Evolutionary conservation across 2,329 filamentous ascomycete species (phyloP).

Genomic region (Mycosphaerelloides madeirae): DNA sequence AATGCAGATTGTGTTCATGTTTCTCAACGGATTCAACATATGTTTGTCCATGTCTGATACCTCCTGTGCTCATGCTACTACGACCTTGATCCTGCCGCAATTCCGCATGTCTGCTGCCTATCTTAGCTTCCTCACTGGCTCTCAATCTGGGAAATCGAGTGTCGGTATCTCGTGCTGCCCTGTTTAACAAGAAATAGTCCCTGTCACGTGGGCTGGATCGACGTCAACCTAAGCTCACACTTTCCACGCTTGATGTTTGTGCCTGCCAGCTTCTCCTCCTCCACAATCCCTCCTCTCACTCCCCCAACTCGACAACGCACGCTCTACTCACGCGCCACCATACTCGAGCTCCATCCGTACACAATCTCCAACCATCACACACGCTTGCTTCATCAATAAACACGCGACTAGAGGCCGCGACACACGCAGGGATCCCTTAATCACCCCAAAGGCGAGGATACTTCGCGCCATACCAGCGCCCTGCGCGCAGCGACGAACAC

Average conservation of each 20-base stretch:
- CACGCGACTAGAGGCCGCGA: neutral
- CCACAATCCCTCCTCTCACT: neutral
- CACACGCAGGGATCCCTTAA: neutral
- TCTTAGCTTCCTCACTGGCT: too few species aligned
- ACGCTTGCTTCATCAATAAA: neutral
- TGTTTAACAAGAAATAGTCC: too few species aligned
- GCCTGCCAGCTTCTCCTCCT: neutral
- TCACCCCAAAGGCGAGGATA: neutral
- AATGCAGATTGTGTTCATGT: too few species aligned
- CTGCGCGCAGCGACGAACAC: slow-evolving; percentile 6
- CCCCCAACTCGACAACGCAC: neutral
- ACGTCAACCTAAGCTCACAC: too few species aligned
- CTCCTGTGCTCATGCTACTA: too few species aligned
- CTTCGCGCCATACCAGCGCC: slow-evolving; percentile 5
- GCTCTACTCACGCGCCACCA: neutral
- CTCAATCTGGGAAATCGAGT: too few species aligned
- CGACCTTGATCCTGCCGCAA: too few species aligned
- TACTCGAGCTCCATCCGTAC: neutral
- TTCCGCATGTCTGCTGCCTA: too few species aligned
- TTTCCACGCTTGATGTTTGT: neutral
- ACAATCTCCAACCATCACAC: slow-evolving; percentile 1
- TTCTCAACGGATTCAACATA: too few species aligned
- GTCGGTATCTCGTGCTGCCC: too few species aligned
- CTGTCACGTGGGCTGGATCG: too few species aligned
- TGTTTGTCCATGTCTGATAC: too few species aligned